Evolutionary conservation across 176 grass and related monocot species (phyloP).

Genomic region (Alopecurus myosuroides): DNA sequence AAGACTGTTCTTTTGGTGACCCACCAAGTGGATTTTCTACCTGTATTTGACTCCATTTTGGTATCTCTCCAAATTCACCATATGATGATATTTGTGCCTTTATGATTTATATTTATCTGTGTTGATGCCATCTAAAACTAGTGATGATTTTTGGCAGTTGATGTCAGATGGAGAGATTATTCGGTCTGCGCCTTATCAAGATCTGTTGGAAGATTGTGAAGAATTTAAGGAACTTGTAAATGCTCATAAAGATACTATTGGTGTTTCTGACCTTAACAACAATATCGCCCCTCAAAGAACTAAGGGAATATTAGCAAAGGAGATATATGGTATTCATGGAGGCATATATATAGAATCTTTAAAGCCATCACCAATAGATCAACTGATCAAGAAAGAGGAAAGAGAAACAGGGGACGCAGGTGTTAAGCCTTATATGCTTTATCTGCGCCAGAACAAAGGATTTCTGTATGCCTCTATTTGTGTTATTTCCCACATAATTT

Average conservation of each 20-base stretch:
- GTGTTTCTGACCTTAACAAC: constrained; percentile 40
- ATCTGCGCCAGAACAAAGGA: constrained; percentile 76
- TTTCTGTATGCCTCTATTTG: constrained; percentile 49
- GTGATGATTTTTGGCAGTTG: constrained; percentile 44
- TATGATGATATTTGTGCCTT: neutral
- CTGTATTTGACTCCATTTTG: constrained; percentile 73
- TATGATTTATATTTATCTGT: neutral
- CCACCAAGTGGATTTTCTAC: constrained; percentile 97
- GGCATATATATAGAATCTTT: constrained; percentile 24
- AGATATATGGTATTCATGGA: constrained; percentile 35
- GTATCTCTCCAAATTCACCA: constrained; percentile 13
- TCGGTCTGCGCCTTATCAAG: constrained; percentile 47
- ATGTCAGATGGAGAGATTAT: constrained; percentile 80
- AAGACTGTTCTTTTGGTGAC: constrained; percentile 90
- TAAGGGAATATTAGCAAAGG: constrained; percentile 32
- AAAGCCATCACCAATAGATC: constrained; percentile 37
- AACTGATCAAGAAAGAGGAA: constrained; percentile 86
- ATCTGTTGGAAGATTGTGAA: constrained; percentile 52
- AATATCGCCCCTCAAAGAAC: neutral
- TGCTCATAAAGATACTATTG: constrained; percentile 70
- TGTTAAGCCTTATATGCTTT: constrained; percentile 66
- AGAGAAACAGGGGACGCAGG: constrained; percentile 84
- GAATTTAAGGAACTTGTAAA: constrained; percentile 83
- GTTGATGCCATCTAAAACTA: neutral
- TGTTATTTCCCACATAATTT: constrained; percentile 50